Evolutionary conservation across 2,329 filamentous ascomycete genomes (phyloP), one percentile per base, ranked within the genome.

Genomic region (Monosporascus sp.): DNA sequence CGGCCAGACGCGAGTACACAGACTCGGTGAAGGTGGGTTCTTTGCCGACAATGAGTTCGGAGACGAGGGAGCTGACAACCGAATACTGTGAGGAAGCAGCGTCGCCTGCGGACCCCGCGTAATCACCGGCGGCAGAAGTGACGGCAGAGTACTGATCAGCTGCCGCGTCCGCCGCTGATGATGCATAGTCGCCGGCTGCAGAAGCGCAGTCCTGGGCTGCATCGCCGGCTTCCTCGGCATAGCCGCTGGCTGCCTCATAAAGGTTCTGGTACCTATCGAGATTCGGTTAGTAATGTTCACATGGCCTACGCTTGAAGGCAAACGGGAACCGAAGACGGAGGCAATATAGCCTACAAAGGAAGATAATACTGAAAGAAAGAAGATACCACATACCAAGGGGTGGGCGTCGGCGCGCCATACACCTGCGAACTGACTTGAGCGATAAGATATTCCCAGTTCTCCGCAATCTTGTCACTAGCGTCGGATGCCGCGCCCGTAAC

Each of bases 11-110:
- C 50, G 76, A 83, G 70, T 91, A 84, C 3, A 93, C 87, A 55
- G 88, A 91, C 64, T 95, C 88, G 0, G 87, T 91, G 63, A 91
- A 95, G 15, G 85, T 84, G 0, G 89, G 86, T 66, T 95, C 90
- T 68, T 87, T 90, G 51, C 88, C 91, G 41, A 79, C 72, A 15
- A 96, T 76, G 1, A 95, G 75, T 68, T 95, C 90, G 1, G 87
- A 88, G 15, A 96, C 79, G 2, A 94, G 78, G 14, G 80, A 82
- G 65, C 86, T 84, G 5, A 95, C 79, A 26, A 83, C 83, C 5
- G 81, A 79, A 60, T 89, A 92, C 62, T 90, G 86, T 48, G 80
- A 77, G 6, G 76, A 74, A 1, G 82, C 82, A 41, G 78, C 78
- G 20, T 79, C 79, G 1, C 84, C 85, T 5, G 82, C 86, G 44